phyloP scores from a whole-genome alignment of 768 basidiomycete genomes.

The Ramaria rubella region DNA sequence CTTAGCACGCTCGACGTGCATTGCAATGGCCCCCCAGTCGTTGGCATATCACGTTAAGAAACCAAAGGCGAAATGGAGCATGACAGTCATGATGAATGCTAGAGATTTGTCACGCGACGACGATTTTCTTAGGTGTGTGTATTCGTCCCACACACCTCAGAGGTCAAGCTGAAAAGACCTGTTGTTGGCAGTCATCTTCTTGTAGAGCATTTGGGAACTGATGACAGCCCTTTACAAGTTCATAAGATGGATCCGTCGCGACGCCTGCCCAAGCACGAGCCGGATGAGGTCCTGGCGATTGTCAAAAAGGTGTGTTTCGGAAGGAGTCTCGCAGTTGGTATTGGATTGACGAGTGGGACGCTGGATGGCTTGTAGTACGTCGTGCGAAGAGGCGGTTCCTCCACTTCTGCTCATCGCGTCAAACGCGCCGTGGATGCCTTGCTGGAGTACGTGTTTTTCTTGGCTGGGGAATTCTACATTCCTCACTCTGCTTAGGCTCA shows the following conservation, averaged over 20 bases:
- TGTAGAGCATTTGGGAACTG: slow-evolving; percentile 81
- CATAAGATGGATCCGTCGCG: slow-evolving; percentile 85
- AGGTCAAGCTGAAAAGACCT: neutral
- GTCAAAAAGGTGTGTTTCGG: slow-evolving; percentile 36
- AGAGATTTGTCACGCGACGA: slow-evolving; percentile 86
- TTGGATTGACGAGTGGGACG: neutral
- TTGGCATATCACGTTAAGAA: neutral
- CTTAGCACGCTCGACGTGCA: neutral
- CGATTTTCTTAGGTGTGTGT: slow-evolving; percentile 66
- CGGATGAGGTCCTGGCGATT: slow-evolving; percentile 59
- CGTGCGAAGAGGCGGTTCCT: slow-evolving; percentile 14
- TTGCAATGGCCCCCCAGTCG: slow-evolving; percentile 1
- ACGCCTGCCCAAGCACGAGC: slow-evolving; percentile 68
- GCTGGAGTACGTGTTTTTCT: slow-evolving; percentile 47
- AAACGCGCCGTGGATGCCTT: slow-evolving; percentile 74
- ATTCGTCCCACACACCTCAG: neutral
- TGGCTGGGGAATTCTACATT: slow-evolving; percentile 18
- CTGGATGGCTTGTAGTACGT: slow-evolving; percentile 12
- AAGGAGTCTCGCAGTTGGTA: neutral
- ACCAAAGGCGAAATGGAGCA: slow-evolving; percentile 48
- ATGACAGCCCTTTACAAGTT: slow-evolving; percentile 66
- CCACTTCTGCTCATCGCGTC: slow-evolving; percentile 33
- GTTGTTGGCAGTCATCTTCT: slow-evolving; percentile 49
- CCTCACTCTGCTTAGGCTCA: slow-evolving; percentile 42
- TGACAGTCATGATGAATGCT: slow-evolving; percentile 87